These are phyloP conservation scores for Orbilia ellipsospora DNA, from an alignment of 2,329 filamentous ascomycete genomes.

Conservation along the genomic window DNA sequence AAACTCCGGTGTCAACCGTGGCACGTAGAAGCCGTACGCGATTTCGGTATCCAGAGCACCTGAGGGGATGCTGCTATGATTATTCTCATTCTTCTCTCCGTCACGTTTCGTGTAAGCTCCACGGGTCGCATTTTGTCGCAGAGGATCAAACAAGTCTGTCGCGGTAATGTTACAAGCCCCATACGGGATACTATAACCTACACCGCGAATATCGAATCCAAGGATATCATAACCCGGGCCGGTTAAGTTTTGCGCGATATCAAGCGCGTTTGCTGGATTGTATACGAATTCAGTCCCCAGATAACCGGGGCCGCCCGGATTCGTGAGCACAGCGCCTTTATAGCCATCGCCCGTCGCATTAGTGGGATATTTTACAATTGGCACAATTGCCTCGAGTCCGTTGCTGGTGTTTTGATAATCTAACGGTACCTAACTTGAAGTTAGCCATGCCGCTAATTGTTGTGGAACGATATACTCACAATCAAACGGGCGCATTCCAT, in stretches of 20 bases:
- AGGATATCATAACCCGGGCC: slow-evolving; percentile 45
- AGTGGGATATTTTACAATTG: slow-evolving; percentile 37
- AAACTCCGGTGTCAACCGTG: slow-evolving; percentile 1
- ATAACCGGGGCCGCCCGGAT: slow-evolving; percentile 65
- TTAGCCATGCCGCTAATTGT: slow-evolving; percentile 61
- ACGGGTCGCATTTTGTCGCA: slow-evolving; percentile 40
- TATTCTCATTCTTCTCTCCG: not conserved
- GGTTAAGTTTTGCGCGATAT: slow-evolving; percentile 16
- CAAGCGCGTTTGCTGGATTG: slow-evolving; percentile 20
- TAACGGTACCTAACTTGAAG: slow-evolving; percentile 64
- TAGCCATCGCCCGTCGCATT: slow-evolving; percentile 58
- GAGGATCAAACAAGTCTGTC: slow-evolving; percentile 29
- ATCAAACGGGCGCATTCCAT: slow-evolving; percentile 39
- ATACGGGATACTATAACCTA: slow-evolving; percentile 43
- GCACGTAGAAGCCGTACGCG: slow-evolving; percentile 26
- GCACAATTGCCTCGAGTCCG: slow-evolving; percentile 39
- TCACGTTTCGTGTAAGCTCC: slow-evolving; percentile 1
- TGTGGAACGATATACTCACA: slow-evolving; percentile 6
- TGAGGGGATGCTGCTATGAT: not conserved
- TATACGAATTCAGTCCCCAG: slow-evolving; percentile 63
- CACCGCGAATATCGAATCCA: slow-evolving; percentile 42
- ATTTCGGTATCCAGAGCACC: slow-evolving; percentile 13
- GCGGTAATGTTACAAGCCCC: slow-evolving; percentile 22
- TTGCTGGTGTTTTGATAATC: slow-evolving; percentile 65
- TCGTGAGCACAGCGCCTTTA: slow-evolving; percentile 62